Conservation (phyloP, 306 rosid species). For the Vachellia collinsii region DNA sequence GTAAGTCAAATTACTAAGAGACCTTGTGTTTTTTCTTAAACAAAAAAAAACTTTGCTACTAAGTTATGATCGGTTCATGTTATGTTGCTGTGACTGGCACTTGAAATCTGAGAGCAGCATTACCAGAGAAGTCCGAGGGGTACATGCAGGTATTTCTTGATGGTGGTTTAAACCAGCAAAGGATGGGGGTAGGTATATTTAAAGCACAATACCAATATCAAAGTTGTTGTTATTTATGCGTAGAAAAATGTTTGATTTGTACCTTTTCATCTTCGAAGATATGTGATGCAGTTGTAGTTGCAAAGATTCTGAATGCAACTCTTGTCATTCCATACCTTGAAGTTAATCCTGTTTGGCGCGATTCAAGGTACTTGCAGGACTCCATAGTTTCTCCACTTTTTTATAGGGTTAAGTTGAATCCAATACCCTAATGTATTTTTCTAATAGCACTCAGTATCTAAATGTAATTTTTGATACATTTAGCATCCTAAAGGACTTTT, state of each 20-base stretch:
- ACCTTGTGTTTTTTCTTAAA: neutral
- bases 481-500: no score
- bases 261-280: conserved; percentile 56
- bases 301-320: conserved; percentile 91
- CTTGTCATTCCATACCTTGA: conserved; percentile 95
- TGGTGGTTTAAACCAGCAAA: conserved; percentile 98
- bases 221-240: conserved; percentile 7
- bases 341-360: conserved; percentile 93
- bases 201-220: conserved; percentile 8
- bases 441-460: no score
- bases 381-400: conserved; percentile 1
- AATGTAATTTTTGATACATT: no score
- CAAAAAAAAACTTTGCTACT: conserved; percentile 4
- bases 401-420: no score
- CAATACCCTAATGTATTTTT: no score
- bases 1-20: conserved; percentile 53
- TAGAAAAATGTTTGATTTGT: conserved; percentile 10
- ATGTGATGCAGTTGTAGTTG: conserved; percentile 98
- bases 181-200: conserved; percentile 91
- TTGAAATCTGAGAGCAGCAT: conserved; percentile 61
- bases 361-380: conserved; percentile 66
- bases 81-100: conserved; percentile 24
- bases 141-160: conserved; percentile 93
- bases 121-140: conserved; percentile 80
- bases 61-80: conserved; percentile 4